Evolutionary conservation across 257 asterid genomes (phyloP).

Genomic region (Ballota nigra): DNA sequence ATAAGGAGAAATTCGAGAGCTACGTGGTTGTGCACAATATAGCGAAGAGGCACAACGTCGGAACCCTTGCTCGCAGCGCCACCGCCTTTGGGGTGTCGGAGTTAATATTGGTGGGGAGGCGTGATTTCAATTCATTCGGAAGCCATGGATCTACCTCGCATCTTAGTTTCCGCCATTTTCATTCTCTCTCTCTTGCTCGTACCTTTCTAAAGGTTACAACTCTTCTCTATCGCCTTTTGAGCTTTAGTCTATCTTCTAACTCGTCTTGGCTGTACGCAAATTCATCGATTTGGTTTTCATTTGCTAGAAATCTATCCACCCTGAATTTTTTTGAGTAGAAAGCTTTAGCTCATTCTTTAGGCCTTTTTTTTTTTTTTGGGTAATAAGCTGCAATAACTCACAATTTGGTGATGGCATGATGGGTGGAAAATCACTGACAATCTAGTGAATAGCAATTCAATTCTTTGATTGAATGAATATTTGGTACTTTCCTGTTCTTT

Average conservation of each 20-base stretch:
- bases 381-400: background rate
- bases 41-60: conserved; percentile 98
- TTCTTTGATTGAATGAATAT: background rate
- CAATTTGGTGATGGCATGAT: background rate
- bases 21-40: conserved; percentile 88
- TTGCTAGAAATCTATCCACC: background rate
- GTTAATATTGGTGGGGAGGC: conserved; percentile 79
- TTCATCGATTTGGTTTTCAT: conserved; percentile 8
- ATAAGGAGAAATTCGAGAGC: conserved; percentile 50
- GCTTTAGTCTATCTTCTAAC: background rate
- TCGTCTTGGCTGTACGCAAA: background rate
- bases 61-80: conserved; percentile 97
- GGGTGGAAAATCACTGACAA: background rate
- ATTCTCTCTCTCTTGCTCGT: conserved; percentile 71
- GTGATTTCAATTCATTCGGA: conserved; percentile 94
- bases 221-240: background rate
- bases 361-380: background rate
- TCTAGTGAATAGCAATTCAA: background rate
- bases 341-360: background rate
- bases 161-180: conserved; percentile 78
- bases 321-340: background rate
- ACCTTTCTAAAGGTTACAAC: conserved; percentile 65
- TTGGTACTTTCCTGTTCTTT: background rate
- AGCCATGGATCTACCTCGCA: conserved; percentile 95
- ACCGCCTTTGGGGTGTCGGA: conserved; percentile 94